Evolutionary conservation across 306 rosid species (phyloP).

Genomic region (Herpetospermum pedunculosum): DNA sequence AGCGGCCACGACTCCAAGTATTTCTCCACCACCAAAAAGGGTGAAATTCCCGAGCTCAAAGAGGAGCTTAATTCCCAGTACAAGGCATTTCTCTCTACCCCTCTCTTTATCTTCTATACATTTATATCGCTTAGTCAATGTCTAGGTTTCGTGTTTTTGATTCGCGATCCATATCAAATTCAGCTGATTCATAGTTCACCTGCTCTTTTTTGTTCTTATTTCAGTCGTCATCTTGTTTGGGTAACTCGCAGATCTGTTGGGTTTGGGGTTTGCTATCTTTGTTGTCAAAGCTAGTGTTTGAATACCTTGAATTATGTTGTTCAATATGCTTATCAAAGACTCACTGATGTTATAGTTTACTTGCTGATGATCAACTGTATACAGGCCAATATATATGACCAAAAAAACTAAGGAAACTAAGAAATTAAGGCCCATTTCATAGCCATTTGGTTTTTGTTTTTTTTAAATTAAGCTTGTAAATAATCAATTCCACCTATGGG

Average conservation of each 20-base stretch:
- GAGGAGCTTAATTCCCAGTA: slow-evolving; percentile 99
- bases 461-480: too few species aligned
- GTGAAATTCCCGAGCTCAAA: slow-evolving; percentile 99
- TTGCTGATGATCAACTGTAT: background rate
- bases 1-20: slow-evolving; percentile 98
- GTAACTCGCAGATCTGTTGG: slow-evolving; percentile 20
- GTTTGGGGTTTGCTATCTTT: background rate
- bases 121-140: background rate
- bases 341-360: background rate
- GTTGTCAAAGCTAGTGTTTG: background rate
- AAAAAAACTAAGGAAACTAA: background rate
- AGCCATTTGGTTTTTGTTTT: too few species aligned
- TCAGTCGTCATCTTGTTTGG: background rate
- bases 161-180: slow-evolving; percentile 19
- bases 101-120: background rate
- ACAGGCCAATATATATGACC: background rate
- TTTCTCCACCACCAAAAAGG: slow-evolving; percentile 98
- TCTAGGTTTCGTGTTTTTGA: background rate
- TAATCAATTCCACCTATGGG: too few species aligned
- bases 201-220: background rate
- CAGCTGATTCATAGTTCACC: background rate
- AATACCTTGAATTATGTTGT: background rate
- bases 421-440: too few species aligned
- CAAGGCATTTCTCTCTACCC: slow-evolving; percentile 35
- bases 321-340: background rate